A percentile compares a stretch with the other conserved stretches of the same genome.
Evolutionary conservation across 1,284 basidiomycete genomes (phyloP).

Genomic region (Sporisorium iseilematis-ciliati): DNA sequence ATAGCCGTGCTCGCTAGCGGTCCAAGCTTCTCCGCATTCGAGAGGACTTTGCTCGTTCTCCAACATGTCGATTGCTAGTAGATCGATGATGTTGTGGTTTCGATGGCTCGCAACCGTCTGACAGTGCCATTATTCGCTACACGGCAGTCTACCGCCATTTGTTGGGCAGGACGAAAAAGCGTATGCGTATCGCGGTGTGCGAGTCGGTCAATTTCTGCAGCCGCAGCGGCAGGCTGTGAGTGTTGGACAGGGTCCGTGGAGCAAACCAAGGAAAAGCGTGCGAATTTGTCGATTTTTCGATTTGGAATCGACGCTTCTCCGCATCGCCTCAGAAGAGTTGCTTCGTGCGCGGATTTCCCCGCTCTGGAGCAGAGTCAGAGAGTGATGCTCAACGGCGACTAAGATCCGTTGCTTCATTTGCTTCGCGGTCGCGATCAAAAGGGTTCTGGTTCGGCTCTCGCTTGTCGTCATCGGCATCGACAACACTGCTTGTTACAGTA

Average conservation of each 20-base stretch:
- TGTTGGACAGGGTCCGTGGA: not conserved
- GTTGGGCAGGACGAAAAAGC: not conserved
- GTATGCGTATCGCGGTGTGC: not conserved
- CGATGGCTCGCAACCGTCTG: no score
- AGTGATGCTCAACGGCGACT: constrained; percentile 2
- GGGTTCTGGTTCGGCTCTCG: not conserved
- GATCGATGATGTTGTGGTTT: no score
- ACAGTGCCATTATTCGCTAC: no score
- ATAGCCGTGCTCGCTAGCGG: constrained; percentile 5
- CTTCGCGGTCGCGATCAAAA: not conserved
- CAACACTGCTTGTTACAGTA: not conserved
- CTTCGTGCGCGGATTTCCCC: not conserved
- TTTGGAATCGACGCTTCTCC: constrained; percentile 10
- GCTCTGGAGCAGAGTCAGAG: constrained; percentile 1
- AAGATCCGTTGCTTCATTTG: constrained; percentile 1
- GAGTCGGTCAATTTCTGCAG: not conserved
- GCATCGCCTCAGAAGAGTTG: constrained; percentile 8
- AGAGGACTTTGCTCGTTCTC: no score
- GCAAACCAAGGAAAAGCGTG: not conserved
- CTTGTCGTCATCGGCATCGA: constrained; percentile 2
- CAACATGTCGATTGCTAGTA: no score
- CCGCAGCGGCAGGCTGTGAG: no score
- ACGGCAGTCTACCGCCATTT: no score
- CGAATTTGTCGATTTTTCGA: no score
- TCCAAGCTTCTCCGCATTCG: no score